A percentile compares a stretch with the other conserved stretches of the same genome.
These are phyloP conservation scores for Laguncularia racemosa DNA, from an alignment of 345 rosid genomes.

Conservation along the genomic window DNA sequence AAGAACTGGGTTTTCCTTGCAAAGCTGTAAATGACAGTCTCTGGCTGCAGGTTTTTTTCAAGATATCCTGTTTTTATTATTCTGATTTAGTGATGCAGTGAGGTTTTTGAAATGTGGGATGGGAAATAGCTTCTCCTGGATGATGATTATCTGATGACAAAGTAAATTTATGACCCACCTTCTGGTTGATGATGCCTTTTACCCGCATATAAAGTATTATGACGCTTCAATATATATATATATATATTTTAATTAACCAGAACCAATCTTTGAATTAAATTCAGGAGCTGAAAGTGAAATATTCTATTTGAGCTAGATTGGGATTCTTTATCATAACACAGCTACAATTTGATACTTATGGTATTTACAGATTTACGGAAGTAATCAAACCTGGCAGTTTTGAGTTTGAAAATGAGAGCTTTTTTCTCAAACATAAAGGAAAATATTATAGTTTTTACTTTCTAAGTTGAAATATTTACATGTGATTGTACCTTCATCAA, in stretches of 20 bases:
- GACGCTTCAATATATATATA: too few relatives aligned
- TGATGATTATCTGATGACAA: too few relatives aligned
- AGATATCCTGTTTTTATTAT: conserved; percentile 11
- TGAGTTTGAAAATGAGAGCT: too few relatives aligned
- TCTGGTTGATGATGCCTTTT: too few relatives aligned
- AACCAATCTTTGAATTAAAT: conserved; percentile 5
- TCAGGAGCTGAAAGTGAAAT: neutral
- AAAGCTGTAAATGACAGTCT: conserved; percentile 96
- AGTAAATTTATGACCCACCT: too few relatives aligned
- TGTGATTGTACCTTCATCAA: conserved; percentile 3
- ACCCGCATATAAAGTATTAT: too few relatives aligned
- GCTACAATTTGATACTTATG: too few relatives aligned
- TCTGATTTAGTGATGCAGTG: conserved; percentile 5
- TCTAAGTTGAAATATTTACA: conserved; percentile 8
- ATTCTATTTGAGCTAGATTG: neutral
- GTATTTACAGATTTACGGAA: too few relatives aligned
- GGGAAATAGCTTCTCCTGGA: neutral
- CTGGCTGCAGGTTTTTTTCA: conserved; percentile 79
- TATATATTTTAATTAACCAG: too few relatives aligned
- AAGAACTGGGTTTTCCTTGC: conserved; percentile 92
- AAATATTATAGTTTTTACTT: conserved; percentile 7
- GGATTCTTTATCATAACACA: neutral
- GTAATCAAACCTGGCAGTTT: too few relatives aligned
- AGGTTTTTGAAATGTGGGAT: neutral
- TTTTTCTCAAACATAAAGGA: too few relatives aligned